Conservation (phyloP, 371 early-diverging fungal species). For the Syncephalastrum sp. region DNA sequence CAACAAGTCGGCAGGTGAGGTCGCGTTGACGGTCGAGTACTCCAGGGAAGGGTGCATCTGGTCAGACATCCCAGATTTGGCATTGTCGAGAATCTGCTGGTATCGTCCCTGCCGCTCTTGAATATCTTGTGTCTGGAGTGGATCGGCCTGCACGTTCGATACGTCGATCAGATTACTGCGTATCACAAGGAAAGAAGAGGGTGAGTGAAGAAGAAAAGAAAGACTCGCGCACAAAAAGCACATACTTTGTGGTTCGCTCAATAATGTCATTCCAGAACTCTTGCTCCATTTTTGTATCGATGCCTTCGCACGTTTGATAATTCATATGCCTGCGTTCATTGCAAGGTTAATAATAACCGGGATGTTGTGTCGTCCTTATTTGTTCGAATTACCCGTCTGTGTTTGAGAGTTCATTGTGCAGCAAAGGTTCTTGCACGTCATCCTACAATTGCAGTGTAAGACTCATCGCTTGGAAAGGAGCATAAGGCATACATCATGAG, state of each 20-base stretch:
- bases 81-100: constrained; percentile 12
- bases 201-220: background rate
- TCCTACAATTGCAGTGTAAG: constrained; percentile 14
- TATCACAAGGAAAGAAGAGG: background rate
- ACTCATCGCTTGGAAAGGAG: background rate
- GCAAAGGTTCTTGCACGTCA: constrained; percentile 33
- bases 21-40: constrained; percentile 2
- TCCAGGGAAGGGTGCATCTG: background rate
- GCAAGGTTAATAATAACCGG: background rate
- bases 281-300: constrained; percentile 45
- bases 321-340: constrained; percentile 20
- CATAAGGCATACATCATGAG: constrained; percentile 29
- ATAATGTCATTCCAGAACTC: constrained; percentile 47
- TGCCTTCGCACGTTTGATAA: constrained; percentile 34
- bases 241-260: constrained; percentile 47
- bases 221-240: background rate
- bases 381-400: constrained; percentile 31
- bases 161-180: constrained; percentile 52
- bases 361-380: background rate
- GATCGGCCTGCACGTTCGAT: constrained; percentile 43
- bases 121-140: constrained; percentile 44
- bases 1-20: constrained; percentile 14
- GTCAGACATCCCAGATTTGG: background rate
- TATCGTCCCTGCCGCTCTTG: constrained; percentile 49
- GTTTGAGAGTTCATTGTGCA: constrained; percentile 21